phyloP scores from a whole-genome alignment of 2,329 filamentous ascomycete species.

The Sporothrix inflata region DNA sequence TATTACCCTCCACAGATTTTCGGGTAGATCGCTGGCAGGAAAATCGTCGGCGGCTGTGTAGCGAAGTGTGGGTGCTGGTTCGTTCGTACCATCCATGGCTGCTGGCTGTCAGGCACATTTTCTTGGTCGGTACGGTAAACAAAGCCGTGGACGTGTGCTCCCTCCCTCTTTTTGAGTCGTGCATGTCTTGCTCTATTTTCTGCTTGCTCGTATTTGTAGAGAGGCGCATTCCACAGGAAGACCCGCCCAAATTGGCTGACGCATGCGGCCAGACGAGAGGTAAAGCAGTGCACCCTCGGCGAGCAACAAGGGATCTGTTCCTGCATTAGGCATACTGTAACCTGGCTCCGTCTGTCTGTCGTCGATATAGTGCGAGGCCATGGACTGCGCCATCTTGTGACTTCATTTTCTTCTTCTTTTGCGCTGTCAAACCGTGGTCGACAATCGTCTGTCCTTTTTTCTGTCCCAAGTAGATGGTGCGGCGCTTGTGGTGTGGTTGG shows the following conservation, averaged over 20 bases:
- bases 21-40: constrained; percentile 10
- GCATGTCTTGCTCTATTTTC: not conserved
- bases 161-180: not conserved
- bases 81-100: not conserved
- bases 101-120: not conserved
- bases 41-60: constrained; percentile 9
- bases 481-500: constrained; percentile 7
- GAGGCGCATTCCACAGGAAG: too few relatives aligned
- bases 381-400: not conserved
- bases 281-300: not conserved
- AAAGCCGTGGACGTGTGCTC: not conserved
- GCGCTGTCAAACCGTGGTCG: not conserved
- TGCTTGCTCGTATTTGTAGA: not conserved
- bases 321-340: constrained; percentile 1
- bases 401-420: not conserved
- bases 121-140: not conserved
- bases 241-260: not conserved
- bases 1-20: not conserved
- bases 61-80: not conserved
- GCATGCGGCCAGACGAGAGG: not conserved
- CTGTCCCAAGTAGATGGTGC: constrained; percentile 15
- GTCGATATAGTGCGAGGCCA: not conserved
- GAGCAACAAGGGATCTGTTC: constrained; percentile 14
- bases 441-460: not conserved
- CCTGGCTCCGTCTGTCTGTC: not conserved